Conservation (phyloP, 1,139 yeast genomes). For the Yamadazyma siamensis region DNA sequence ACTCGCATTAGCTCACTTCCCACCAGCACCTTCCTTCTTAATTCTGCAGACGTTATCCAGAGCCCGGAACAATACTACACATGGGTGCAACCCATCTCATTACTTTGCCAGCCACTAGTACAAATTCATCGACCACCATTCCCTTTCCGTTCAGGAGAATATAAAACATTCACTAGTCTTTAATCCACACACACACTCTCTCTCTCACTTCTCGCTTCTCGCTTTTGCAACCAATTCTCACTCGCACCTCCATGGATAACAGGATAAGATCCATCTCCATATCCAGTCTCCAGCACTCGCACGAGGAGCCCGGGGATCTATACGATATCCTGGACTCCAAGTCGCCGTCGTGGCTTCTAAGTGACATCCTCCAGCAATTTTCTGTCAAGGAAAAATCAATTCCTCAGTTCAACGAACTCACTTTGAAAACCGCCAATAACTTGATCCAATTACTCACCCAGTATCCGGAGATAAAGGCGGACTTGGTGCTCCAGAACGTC, state of each 20-base stretch:
- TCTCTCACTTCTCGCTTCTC: not conserved
- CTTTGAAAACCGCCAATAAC: conserved; percentile 61
- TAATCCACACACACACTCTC: no score
- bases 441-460: conserved; percentile 54
- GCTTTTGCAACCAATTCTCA: not conserved
- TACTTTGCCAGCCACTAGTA: no score
- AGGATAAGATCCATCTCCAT: conserved; percentile 15
- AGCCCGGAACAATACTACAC: no score
- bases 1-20: no score
- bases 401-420: conserved; percentile 8
- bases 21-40: no score
- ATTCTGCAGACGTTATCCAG: no score
- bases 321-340: not conserved
- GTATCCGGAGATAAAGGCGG: conserved; percentile 62
- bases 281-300: conserved; percentile 11
- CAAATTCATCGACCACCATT: no score
- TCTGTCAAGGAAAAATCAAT: conserved; percentile 5
- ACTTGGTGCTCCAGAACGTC: conserved; percentile 61
- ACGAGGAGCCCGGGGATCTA: not conserved
- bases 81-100: no score
- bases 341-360: conserved; percentile 15
- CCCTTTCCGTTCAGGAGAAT: no score
- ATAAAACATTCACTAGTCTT: no score
- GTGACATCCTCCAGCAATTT: conserved; percentile 14
- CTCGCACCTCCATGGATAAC: conserved; percentile 8